These are phyloP conservation scores for Arxiozyma slooffiae DNA, from an alignment of 1,139 yeast species.

Conservation along the genomic window DNA sequence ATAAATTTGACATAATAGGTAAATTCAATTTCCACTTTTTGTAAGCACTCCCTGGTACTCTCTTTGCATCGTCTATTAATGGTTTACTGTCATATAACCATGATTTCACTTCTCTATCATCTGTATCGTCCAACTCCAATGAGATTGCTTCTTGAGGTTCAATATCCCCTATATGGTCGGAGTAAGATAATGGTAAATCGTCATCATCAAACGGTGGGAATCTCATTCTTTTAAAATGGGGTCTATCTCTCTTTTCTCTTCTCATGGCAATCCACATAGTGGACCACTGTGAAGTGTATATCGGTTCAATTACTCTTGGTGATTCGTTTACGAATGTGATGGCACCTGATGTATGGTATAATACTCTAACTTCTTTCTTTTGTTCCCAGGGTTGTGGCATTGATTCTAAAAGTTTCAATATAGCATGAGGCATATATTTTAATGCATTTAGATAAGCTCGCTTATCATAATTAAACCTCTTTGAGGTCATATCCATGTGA, in stretches of 20 bases:
- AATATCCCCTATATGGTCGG: conserved; percentile 63
- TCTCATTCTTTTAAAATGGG: conserved; percentile 81
- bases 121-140: conserved; percentile 51
- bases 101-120: conserved; percentile 49
- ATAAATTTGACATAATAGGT: conserved; percentile 54
- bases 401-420: conserved; percentile 76
- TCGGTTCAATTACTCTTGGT: conserved; percentile 88
- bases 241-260: conserved; percentile 81
- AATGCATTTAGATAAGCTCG: conserved; percentile 83
- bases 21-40: conserved; percentile 59
- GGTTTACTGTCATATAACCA: conserved; percentile 83
- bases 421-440: conserved; percentile 93
- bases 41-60: conserved; percentile 65
- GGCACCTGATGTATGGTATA: conserved; percentile 89
- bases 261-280: conserved; percentile 89
- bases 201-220: conserved; percentile 98
- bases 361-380: conserved; percentile 70
- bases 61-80: conserved; percentile 43
- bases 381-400: conserved; percentile 99
- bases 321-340: conserved; percentile 88
- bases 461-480: conserved; percentile 76
- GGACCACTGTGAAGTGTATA: conserved; percentile 93
- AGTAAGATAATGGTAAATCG: conserved; percentile 82
- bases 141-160: conserved; percentile 65
- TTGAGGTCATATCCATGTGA: conserved; percentile 79